Evolutionary conservation across 805 yeast genomes (phyloP).

Genomic region (Sugiyamaella boreocaroliniensis): DNA sequence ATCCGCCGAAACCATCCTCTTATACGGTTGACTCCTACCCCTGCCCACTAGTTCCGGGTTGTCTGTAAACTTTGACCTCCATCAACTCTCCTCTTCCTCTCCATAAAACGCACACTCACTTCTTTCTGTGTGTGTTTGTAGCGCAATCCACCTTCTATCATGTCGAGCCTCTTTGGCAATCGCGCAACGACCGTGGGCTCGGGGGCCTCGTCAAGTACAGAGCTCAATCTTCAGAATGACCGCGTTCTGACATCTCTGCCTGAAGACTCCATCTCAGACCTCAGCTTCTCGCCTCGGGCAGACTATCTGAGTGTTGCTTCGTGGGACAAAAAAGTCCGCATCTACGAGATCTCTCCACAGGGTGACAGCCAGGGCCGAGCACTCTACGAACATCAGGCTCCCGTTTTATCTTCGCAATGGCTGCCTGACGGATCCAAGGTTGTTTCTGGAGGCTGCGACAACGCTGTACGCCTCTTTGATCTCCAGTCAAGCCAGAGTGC

Average conservation of each 20-base stretch:
- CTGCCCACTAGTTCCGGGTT: no score
- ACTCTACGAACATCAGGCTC: conserved; percentile 80
- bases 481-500: conserved; percentile 72
- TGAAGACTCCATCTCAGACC: conserved; percentile 81
- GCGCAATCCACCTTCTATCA: not conserved
- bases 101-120: no score
- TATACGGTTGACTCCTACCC: no score
- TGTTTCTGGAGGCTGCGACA: conserved; percentile 85
- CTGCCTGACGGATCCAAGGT: conserved; percentile 81
- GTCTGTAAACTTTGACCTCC: no score
- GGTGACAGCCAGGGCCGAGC: conserved; percentile 88
- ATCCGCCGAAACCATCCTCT: no score
- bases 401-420: conserved; percentile 80
- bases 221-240: conserved; percentile 18
- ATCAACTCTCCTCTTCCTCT: no score
- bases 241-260: conserved; percentile 59
- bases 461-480: conserved; percentile 78
- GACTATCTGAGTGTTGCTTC: conserved; percentile 76
- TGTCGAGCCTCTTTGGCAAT: conserved; percentile 5
- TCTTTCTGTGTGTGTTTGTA: not conserved
- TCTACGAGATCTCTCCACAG: conserved; percentile 72
- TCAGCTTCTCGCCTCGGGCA: conserved; percentile 80
- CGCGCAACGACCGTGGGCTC: not conserved
- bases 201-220: conserved; percentile 2
- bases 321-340: conserved; percentile 93